Evolutionary conservation across 345 rosid genomes (phyloP), one percentile per base, ranked within the genome.

Genomic region (Aquilaria yunnanensis): DNA sequence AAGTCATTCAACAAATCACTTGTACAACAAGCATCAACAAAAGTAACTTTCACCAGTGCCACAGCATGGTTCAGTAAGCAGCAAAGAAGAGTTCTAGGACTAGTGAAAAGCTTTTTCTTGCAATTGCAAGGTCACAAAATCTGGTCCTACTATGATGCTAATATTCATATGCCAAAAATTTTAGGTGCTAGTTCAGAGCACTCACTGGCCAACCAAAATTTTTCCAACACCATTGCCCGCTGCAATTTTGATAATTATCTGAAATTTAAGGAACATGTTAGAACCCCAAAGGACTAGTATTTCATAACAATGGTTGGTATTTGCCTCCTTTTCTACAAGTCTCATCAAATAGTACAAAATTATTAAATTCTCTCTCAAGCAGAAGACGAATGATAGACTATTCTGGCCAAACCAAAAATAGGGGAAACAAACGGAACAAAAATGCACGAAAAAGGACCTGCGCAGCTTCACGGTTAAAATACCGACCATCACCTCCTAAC

Each of bases 401-500:
- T 23, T 23, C 23, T 23, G 23, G 23, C 23, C 23, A 23, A 23
- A 23, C 23, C 23, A 23, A 23, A 23, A 23, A 23, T 23, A 23
- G 23, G 23, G 23, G 23, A 0, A 23, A 23, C 23, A 23, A 23
- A 23, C 23, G 23, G 23, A 23, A 23, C 23, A 23, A 23, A 23
- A 23, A 23, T 23, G 47, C 11, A 58, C 32, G 54, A 29, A 54
- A 48, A 43, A 32, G 70, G n/a, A 89, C 94, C 97, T 93, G 98
- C 6, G 91, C 66, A 75, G 99, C 96, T 78, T 94, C 89, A 58
- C 56, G 67, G 76, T 88, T 90, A 63, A 87, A 89, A 72, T 89
- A 94, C 56, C 96, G 90, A 54, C 97, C 97, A 70, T 94, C 96
- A 13, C 99, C 99, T 67, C 99, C 96, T 71, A 88, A 74, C 14